Percentiles rank a stretch among this genome's conserved stretches.
Evolutionary conservation across 495 filamentous ascomycete species (phyloP).

Genomic region (Chaetomium fimeti): DNA sequence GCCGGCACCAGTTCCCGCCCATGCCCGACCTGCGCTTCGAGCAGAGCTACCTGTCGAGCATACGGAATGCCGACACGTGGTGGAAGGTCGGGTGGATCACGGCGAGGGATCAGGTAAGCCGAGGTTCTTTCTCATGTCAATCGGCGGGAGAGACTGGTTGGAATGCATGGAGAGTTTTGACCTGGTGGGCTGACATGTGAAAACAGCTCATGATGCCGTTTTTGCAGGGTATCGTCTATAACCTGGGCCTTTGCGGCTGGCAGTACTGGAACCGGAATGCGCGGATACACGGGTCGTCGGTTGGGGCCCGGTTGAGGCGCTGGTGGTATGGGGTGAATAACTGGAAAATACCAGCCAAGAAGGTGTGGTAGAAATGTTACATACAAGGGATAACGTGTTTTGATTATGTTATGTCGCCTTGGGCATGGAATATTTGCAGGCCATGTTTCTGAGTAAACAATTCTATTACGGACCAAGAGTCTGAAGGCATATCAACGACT

Average conservation of each 20-base stretch:
- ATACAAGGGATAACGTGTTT: not conserved
- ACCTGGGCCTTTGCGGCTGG: constrained; percentile 76
- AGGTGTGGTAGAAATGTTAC: constrained; percentile 2
- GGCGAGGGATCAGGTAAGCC: constrained; percentile 73
- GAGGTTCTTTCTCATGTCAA: not conserved
- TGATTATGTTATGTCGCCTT: not conserved
- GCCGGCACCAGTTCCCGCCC: constrained; percentile 66
- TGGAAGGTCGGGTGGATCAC: constrained; percentile 81
- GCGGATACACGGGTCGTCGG: constrained; percentile 63
- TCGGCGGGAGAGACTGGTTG: not conserved
- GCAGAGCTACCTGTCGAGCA: constrained; percentile 90
- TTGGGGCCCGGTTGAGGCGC: constrained; percentile 68
- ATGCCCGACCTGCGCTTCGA: constrained; percentile 93
- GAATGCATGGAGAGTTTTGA: not conserved
- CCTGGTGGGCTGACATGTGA: not conserved
- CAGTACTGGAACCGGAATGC: constrained; percentile 75
- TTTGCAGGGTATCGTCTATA: constrained; percentile 79
- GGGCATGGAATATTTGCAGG: not conserved
- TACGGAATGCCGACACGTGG: constrained; percentile 72
- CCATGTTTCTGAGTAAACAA: not conserved
- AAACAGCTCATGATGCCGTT: constrained; percentile 75
- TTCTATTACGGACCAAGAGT: constrained; percentile 14
- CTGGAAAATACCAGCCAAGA: constrained; percentile 61
- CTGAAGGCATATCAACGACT: constrained; percentile 11
- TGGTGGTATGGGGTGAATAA: constrained; percentile 95